Conservation (phyloP, 2,329 filamentous ascomycete species). For the Beauveria sp. region DNA sequence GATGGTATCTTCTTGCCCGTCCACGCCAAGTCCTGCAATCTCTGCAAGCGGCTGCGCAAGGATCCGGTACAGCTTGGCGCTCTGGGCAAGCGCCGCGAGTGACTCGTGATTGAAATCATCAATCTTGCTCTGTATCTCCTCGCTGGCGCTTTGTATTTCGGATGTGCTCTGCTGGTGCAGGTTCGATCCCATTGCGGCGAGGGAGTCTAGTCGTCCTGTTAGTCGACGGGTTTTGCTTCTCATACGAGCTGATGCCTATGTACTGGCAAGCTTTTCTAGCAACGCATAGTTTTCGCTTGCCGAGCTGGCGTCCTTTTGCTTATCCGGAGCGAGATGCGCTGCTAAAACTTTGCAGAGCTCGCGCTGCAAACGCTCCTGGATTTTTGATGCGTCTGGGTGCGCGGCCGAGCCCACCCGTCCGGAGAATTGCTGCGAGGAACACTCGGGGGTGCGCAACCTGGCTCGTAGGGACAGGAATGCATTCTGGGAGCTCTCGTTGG, state of each 20-base stretch:
- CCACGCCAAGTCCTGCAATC: not conserved
- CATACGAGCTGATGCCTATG: too few species aligned
- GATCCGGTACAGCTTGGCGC: not conserved
- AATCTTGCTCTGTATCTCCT: not conserved
- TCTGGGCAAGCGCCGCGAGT: not conserved
- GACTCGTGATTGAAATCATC: not conserved
- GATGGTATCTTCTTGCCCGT: constrained; percentile 17
- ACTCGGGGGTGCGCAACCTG: constrained; percentile 5
- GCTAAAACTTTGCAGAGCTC: not conserved
- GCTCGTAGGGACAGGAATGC: constrained; percentile 1
- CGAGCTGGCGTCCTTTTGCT: constrained; percentile 10
- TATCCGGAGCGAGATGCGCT: not conserved
- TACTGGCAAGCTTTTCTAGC: constrained; percentile 6
- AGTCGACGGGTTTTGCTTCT: not conserved
- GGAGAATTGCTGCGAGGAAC: not conserved
- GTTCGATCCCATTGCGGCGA: not conserved
- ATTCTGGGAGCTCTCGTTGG: not conserved
- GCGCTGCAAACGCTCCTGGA: not conserved
- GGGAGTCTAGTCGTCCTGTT: not conserved
- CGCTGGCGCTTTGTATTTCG: not conserved
- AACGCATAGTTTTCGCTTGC: not conserved
- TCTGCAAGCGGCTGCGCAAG: not conserved
- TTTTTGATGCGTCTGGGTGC: not conserved
- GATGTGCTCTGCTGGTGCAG: not conserved
- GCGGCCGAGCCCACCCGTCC: not conserved